phyloP scores from a whole-genome alignment of 179 eudicot species.

The Beta corolliflora region DNA sequence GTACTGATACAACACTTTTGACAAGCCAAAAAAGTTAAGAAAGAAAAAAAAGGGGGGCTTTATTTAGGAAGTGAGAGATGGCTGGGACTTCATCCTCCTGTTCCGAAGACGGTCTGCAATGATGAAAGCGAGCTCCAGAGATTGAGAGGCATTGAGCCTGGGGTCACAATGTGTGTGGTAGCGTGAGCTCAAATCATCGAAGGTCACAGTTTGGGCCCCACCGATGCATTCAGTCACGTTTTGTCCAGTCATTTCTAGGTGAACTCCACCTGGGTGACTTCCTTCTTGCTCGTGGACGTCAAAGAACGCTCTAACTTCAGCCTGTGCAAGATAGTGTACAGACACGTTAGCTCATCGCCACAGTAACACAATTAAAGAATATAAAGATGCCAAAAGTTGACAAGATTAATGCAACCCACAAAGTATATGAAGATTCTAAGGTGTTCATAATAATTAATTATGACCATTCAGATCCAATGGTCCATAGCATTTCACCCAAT shows the following conservation, averaged over 20 bases:
- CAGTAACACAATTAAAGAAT: background rate
- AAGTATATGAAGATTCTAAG: background rate
- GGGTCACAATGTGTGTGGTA: slow-evolving; percentile 91
- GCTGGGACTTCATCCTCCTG: slow-evolving; percentile 64
- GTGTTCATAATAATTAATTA: too few relatives aligned
- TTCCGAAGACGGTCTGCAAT: slow-evolving; percentile 82
- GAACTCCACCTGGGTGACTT: slow-evolving; percentile 89
- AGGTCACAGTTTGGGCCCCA: slow-evolving; percentile 73
- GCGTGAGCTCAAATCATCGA: slow-evolving; percentile 73
- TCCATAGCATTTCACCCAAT: background rate
- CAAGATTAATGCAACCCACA: background rate
- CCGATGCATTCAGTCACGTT: slow-evolving; percentile 85
- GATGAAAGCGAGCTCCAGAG: slow-evolving; percentile 80
- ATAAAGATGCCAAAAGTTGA: background rate
- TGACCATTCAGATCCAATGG: too few relatives aligned
- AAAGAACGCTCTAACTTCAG: slow-evolving; percentile 81
- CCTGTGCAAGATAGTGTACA: slow-evolving; percentile 37
- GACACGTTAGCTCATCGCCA: background rate
- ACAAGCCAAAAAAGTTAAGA: slow-evolving; percentile 11
- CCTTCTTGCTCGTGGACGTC: slow-evolving; percentile 95
- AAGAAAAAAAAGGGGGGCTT: background rate
- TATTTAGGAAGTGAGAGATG: slow-evolving; percentile 24
- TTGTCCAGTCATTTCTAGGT: slow-evolving; percentile 90
- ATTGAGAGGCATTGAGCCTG: slow-evolving; percentile 83
- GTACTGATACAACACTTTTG: slow-evolving; percentile 22